Evolutionary conservation across 331 rosid genomes (phyloP).

Genomic region (Arachis monticola): DNA sequence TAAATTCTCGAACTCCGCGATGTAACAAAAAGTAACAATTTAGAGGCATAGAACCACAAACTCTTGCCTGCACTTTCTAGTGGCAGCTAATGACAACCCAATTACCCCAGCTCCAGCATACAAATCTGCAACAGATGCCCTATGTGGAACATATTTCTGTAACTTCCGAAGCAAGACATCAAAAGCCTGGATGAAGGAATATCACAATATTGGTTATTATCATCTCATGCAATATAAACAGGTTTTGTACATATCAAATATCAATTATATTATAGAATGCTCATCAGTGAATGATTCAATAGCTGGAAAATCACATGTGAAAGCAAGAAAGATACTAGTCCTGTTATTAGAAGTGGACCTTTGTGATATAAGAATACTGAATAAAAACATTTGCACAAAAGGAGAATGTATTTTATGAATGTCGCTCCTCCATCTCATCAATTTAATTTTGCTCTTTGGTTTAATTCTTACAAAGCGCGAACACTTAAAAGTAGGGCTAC

Average conservation of each 20-base stretch:
- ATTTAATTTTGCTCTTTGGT: conserved; percentile 14
- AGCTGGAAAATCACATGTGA: not conserved
- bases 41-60: conserved; percentile 36
- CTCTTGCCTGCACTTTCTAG: conserved; percentile 96
- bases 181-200: conserved; percentile 69
- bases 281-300: not conserved
- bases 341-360: not conserved
- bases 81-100: conserved; percentile 87
- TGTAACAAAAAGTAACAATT: conserved; percentile 1
- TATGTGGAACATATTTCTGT: conserved; percentile 84
- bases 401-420: not conserved
- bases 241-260: not conserved
- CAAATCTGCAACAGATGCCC: conserved; percentile 87
- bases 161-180: conserved; percentile 82
- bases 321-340: conserved; percentile 31
- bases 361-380: conserved; percentile 9
- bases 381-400: not conserved
- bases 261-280: not conserved
- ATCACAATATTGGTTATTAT: not conserved
- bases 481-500: not conserved
- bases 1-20: conserved; percentile 18
- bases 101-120: conserved; percentile 98
- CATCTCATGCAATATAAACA: conserved; percentile 2
- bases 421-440: not conserved
- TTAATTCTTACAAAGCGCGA: conserved; percentile 4